phyloP scores from a whole-genome alignment of 192 early-diverging fungal genomes.

The Chytriomyces confervae region DNA sequence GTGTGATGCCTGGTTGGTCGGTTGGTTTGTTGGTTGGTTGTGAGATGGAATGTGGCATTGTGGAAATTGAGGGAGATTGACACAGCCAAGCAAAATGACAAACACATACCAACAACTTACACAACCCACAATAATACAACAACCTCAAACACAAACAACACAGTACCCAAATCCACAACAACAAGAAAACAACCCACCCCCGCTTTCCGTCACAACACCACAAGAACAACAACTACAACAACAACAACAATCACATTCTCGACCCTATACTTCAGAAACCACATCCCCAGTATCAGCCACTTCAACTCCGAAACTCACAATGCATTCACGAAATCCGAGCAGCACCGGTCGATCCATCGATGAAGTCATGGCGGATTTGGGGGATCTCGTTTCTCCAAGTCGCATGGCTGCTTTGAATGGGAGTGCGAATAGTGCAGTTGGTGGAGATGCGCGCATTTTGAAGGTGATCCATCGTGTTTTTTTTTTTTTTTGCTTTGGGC shows the following conservation, averaged over 20 bases:
- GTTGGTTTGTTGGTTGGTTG: too few species aligned
- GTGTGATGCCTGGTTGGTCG: too few species aligned
- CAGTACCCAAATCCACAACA: too few species aligned
- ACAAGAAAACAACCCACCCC: neutral
- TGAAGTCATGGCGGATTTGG: conserved; percentile 13
- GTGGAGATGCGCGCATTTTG: neutral
- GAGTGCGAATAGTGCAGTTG: neutral
- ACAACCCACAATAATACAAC: too few species aligned
- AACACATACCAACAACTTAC: too few species aligned
- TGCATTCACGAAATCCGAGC: too few species aligned
- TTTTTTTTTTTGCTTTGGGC: neutral
- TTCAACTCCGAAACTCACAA: neutral
- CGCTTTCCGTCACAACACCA: neutral
- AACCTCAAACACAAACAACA: too few species aligned
- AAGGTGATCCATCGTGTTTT: neutral
- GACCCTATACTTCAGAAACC: neutral
- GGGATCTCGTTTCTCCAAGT: neutral
- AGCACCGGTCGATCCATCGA: conserved; percentile 3
- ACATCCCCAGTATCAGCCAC: neutral
- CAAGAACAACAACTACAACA: neutral
- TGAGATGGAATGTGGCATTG: too few species aligned
- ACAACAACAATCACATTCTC: neutral
- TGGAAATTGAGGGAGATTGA: too few species aligned
- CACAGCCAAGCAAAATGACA: too few species aligned
- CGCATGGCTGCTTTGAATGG: too few species aligned